Evolutionary conservation across 2,329 filamentous ascomycete genomes (phyloP), one percentile per base, ranked within the genome.

Genomic region (Alternaria brassicae): DNA sequence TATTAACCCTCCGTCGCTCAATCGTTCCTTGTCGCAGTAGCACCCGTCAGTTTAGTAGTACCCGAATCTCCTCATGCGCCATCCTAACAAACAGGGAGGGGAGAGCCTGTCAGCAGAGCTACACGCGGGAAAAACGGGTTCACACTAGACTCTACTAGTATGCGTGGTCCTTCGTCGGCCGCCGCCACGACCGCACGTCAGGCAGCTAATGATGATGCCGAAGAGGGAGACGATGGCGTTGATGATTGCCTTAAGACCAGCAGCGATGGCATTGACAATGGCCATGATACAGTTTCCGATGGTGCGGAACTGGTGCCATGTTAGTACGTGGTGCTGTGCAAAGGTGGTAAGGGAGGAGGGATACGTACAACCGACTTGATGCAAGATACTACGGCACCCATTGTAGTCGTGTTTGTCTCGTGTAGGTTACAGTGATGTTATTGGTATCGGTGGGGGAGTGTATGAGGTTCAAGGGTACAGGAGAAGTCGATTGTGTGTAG

Each of bases 361-460:
- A 21, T 51, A 85, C 90, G 73, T 91, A 94, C 91, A 77, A 61
- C 13, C 12, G 59, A 59, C 52, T 61, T 58, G 56, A 61, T 61
- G 51, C 91, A 93, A 77, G 91, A 93, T 68, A 92, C 83, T 73
- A 95, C 88, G 79, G 89, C 91, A 81, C 91, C 91, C 91, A 95
- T 94, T 69, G 78, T 88, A 66, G 67, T 64, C 60, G 72, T 68
- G 60, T 64, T 68, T 55, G 63, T 44, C 7, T 30, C 39, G 40
- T 52, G 56, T 55, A 40, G 58, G 37, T 55, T 40, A 17, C 9
- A 19, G 37, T 44, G 50, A 34, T 34, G 30, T 34, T n/a, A 34
- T 34, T 34, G 30, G 30, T 34, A 34, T 32, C 17, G 39, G 39
- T 34, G 28, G 15, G 2, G 28, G 15, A 15, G 13, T n/a, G 28